Evolutionary conservation across 2,329 filamentous ascomycete genomes (phyloP).

Genomic region (Colletotrichum acutatum): DNA sequence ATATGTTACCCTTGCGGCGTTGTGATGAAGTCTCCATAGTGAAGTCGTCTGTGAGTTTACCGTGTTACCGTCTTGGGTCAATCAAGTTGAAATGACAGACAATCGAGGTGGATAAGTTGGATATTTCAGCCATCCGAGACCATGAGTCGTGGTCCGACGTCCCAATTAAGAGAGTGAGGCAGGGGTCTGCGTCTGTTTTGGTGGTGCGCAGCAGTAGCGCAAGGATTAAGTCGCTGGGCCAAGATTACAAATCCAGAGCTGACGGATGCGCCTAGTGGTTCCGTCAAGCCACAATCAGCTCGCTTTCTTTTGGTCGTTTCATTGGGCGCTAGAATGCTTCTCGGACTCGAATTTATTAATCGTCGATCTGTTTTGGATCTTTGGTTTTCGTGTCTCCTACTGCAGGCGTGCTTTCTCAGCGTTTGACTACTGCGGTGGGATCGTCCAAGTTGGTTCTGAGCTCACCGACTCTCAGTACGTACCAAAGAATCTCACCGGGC

Average conservation of each 20-base stretch:
- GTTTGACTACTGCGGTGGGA: neutral
- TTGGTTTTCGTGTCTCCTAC: neutral
- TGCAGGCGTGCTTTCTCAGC: neutral
- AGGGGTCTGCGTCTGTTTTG: neutral
- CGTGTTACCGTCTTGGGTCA: no score
- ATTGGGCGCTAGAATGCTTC: neutral
- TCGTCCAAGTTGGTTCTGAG: neutral
- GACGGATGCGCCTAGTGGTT: neutral
- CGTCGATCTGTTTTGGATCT: neutral
- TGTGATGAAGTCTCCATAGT: conserved; percentile 44
- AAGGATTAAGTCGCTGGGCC: neutral
- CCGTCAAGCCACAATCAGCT: neutral
- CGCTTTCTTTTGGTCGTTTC: neutral
- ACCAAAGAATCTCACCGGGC: neutral
- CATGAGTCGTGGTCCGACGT: neutral
- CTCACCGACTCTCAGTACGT: neutral
- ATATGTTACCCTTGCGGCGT: conserved; percentile 39
- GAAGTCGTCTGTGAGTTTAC: neutral
- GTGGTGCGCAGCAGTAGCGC: neutral
- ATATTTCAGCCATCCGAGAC: neutral
- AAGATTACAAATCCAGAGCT: conserved; percentile 8
- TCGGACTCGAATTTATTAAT: neutral
- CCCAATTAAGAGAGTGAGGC: neutral
- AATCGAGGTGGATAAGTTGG: neutral
- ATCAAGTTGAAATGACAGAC: neutral